Conservation (phyloP, 208 protist species). For the Herpetomonas samuelpessoai region DNA sequence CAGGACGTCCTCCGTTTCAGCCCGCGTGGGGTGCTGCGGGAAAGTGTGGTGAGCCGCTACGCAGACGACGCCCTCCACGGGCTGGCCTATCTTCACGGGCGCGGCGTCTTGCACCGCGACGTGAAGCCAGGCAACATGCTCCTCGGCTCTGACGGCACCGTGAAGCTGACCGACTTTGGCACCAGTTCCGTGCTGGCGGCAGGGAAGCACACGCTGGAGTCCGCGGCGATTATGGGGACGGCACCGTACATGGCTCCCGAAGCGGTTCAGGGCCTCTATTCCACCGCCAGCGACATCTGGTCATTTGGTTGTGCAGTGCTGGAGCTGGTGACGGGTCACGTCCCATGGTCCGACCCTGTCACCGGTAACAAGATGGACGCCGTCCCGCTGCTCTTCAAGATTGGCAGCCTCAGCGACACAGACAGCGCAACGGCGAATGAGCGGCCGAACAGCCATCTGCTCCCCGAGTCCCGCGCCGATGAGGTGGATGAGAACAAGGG, state of each 20-base stretch:
- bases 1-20: conserved; percentile 44
- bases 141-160: conserved; percentile 51
- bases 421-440: conserved; percentile 13
- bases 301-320: conserved; percentile 74
- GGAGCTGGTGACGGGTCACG: conserved; percentile 54
- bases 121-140: conserved; percentile 88
- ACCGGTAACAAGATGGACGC: conserved; percentile 17
- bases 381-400: conserved; percentile 59
- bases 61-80: conserved; percentile 43
- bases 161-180: conserved; percentile 87
- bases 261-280: conserved; percentile 50
- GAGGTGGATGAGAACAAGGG: conserved; percentile 4
- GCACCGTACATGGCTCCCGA: conserved; percentile 79
- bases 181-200: conserved; percentile 49
- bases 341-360: conserved; percentile 46
- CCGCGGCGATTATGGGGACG: conserved; percentile 47
- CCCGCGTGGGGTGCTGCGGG: conserved; percentile 32
- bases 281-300: conserved; percentile 82
- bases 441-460: conserved; percentile 27
- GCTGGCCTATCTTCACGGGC: conserved; percentile 58
- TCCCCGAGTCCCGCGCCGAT: conserved; percentile 7
- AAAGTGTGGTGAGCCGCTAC: conserved; percentile 60
- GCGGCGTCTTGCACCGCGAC: conserved; percentile 80
- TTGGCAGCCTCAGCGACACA: conserved; percentile 40
- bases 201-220: conserved; percentile 29